phyloP scores from a whole-genome alignment of 345 rosid genomes.

The Odontarrhena argentea region DNA sequence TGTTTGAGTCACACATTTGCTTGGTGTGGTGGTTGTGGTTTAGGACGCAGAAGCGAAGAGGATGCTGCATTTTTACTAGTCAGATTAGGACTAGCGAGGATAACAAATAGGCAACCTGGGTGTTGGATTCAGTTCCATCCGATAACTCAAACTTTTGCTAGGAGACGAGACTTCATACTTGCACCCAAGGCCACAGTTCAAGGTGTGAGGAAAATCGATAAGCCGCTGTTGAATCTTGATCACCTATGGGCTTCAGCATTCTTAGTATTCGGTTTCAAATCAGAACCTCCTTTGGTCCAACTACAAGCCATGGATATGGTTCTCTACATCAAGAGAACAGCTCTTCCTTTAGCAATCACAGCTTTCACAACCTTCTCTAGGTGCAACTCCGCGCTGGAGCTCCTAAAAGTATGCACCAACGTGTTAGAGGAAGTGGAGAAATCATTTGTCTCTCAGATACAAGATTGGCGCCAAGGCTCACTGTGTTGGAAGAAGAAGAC shows the following conservation, averaged over 20 bases:
- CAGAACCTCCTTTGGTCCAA: conserved; percentile 78
- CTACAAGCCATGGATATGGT: conserved; percentile 75
- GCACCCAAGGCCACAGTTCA: conserved; percentile 69
- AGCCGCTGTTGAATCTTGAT: conserved; percentile 57
- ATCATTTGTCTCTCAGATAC: conserved; percentile 81
- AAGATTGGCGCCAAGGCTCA: conserved; percentile 80
- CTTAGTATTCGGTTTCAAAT: conserved; percentile 87
- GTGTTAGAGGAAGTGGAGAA: conserved; percentile 92
- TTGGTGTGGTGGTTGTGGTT: conserved; percentile 67
- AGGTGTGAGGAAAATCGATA: conserved; percentile 60
- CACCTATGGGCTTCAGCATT: conserved; percentile 92
- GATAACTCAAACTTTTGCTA: conserved; percentile 63
- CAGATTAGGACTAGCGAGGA: conserved; percentile 70
- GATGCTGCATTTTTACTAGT: conserved; percentile 73
- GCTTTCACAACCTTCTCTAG: conserved; percentile 82
- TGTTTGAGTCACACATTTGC: conserved; percentile 54
- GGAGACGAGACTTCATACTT: conserved; percentile 55
- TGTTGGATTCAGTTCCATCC: conserved; percentile 86
- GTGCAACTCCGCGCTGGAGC: conserved; percentile 87
- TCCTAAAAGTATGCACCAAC: conserved; percentile 81
- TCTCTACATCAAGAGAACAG: conserved; percentile 75
- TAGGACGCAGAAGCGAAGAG: conserved; percentile 76
- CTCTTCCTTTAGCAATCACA: conserved; percentile 76
- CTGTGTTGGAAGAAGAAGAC: conserved; percentile 84
- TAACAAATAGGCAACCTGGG: conserved; percentile 59